Conservation (phyloP, 495 filamentous ascomycete genomes). For the Emericellopsis terricola region DNA sequence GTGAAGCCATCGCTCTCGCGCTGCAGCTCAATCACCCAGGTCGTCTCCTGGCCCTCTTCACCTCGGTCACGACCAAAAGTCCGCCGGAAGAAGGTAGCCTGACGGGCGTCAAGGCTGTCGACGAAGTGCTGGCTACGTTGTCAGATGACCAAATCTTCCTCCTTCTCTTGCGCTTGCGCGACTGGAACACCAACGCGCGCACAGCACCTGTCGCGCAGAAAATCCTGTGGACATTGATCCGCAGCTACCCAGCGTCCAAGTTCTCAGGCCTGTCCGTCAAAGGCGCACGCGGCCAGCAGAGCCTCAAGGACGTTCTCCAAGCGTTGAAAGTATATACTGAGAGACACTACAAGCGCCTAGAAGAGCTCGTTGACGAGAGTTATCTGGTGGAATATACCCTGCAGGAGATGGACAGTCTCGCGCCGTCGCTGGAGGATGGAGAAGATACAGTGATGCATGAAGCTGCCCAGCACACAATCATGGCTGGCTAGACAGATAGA, state of each 20-base stretch:
- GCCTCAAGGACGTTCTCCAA: constrained; percentile 64
- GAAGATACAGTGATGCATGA: constrained; percentile 6
- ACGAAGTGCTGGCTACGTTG: constrained; percentile 63
- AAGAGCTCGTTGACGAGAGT: constrained; percentile 84
- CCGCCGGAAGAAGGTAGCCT: constrained; percentile 42
- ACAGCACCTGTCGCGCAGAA: constrained; percentile 75
- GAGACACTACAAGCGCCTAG: constrained; percentile 71
- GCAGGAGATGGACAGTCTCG: constrained; percentile 71
- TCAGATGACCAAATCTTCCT: constrained; percentile 66
- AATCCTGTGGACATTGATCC: constrained; percentile 63
- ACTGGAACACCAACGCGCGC: constrained; percentile 93
- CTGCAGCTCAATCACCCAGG: constrained; percentile 86
- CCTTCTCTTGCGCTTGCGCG: constrained; percentile 61
- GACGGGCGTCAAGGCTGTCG: constrained; percentile 60
- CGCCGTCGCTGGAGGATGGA: constrained; percentile 15
- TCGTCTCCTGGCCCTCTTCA: constrained; percentile 67
- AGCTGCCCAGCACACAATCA: constrained; percentile 21
- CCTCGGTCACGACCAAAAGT: constrained; percentile 48
- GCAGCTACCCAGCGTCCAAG: constrained; percentile 53
- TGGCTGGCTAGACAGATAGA: constrained; percentile 22
- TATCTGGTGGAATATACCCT: constrained; percentile 87
- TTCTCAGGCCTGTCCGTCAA: constrained; percentile 40
- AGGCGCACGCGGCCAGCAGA: constrained; percentile 44
- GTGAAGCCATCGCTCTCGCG: constrained; percentile 80
- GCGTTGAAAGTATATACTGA: constrained; percentile 77